Evolutionary conservation across 495 filamentous ascomycete species (phyloP), one percentile per base, ranked within the genome.

Genomic region (Tetracladium setigerum): DNA sequence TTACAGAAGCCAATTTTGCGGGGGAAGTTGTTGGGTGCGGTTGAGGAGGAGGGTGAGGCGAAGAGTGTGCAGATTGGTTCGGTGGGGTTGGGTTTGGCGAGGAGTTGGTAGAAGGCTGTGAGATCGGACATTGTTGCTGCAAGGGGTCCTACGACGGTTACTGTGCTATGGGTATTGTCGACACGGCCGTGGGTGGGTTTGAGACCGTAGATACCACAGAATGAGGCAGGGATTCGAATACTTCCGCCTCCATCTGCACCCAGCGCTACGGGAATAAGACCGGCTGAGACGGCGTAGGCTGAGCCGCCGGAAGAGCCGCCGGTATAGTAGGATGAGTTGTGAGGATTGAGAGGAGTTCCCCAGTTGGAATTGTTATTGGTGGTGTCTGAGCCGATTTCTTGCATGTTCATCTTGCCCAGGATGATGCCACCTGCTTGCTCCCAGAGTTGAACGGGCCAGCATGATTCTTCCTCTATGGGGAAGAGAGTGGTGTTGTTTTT

Each of bases 231-330:
- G 42, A 95, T 78, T 9, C 91, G 78, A 46, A 95, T 81, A 46
- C 82, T 87, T 41, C 91, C 91, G 17, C 91, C 90, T 8, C 87
- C 87, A 61, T 97, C 91, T 2, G 84, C 83, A 30, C 88, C 91
- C 8, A 95, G 67, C 5, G 84, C 81, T 52, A 97, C 81, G 12
- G 89, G 89, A 3, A 94, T 71, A 10, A 95, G 60, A 1, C 89
- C 90, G 5, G 80, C 72, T 9, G 77, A 70, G 30, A 95, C 78
- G 34, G 84, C 79, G 46, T 90, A 95, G 1, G 78, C 90, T 18
- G 81, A 79, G 4, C 91, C 91, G 6, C 88, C 86, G 0, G 89
- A 95, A 0, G 87, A 94, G 13, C 91, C 91, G 22, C 91, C 91
- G 19, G 85, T 82, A 65, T 94, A 96, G 69, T 89, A 95, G 2